Base-by-base conservation (phyloP, 2,329 filamentous ascomycete genomes). In the Fonsecaea monophora region DNA sequence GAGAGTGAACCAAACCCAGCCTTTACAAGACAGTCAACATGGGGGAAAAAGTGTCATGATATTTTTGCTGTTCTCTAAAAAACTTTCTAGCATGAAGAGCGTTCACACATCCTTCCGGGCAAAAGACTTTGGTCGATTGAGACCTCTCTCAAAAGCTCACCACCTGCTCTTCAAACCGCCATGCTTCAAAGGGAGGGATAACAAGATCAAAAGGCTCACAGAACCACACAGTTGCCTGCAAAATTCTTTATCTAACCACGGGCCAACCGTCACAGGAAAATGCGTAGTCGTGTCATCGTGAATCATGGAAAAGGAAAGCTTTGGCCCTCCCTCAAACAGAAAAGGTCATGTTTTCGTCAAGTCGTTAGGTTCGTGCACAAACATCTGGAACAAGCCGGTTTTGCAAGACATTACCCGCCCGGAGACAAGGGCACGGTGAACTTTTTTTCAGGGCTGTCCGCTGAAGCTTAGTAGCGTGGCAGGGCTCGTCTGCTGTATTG, bases 151-250 rank as follows among this genome's bases (percentile, higher is more conserved):
- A 56, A 58, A 63, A 37, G 37, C 45, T 53, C 60, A 66, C 59
- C 63, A 50, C 53, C 62, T 56, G 32, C 60, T 38, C 40, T 58
- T 59, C 65, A 60, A 34, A 37, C 50, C 59, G 68, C 65, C 67
- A 67, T 67, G 68, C 65, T 65, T 67, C 21, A 35, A 60, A 67
- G 42, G 15, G 35, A 50, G 6, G 18, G n/a, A 21, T 38, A 37
- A 30, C 13, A 50, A 60, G 2, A 6, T 4, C 34, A 50, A 38
- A 37, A 60, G 58, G 50, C 40, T 57, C 53, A 67, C 18, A 62
- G 55, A 61, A 64, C 62, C 62, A 57, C 62, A 69, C 64, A 69
- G 65, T 65, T 65, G 68, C 68, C 68, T 67, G 68, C 62, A 34
- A 62, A 65, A 61, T 35, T 64, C 50, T 67, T 65, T 56, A 45